phyloP scores from a whole-genome alignment of 2,329 filamentous ascomycete genomes.

The Fusarium foetens region DNA sequence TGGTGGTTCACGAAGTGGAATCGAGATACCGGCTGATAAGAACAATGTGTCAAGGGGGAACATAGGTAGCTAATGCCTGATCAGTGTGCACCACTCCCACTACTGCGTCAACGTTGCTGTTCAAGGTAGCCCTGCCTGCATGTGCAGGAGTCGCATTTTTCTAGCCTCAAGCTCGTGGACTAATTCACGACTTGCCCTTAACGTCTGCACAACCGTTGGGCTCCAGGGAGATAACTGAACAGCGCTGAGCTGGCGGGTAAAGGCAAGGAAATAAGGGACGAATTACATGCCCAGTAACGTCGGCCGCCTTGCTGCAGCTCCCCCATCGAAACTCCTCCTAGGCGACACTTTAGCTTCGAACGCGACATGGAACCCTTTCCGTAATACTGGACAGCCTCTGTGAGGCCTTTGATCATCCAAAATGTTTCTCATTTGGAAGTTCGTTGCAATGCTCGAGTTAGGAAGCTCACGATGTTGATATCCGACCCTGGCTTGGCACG shows the following conservation, averaged over 20 bases:
- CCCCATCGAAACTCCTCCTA: constrained; percentile 18
- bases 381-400: constrained; percentile 8
- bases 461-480: constrained; percentile 15
- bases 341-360: constrained; percentile 27
- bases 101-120: not conserved
- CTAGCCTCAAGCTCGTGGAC: not conserved
- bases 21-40: not conserved
- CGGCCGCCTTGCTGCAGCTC: constrained; percentile 37
- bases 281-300: constrained; percentile 30
- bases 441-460: not conserved
- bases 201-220: constrained; percentile 4
- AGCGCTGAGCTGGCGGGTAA: constrained; percentile 21
- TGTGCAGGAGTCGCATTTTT: constrained; percentile 8
- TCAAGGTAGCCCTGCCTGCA: constrained; percentile 8
- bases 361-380: constrained; percentile 32
- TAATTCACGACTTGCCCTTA: not conserved
- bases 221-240: constrained; percentile 6
- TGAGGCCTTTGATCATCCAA: constrained; percentile 6
- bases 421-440: constrained; percentile 1
- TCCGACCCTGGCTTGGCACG: constrained; percentile 11
- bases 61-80: not conserved
- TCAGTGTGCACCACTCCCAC: not conserved
- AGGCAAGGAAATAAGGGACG: constrained; percentile 15
- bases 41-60: not conserved
- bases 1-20: not conserved